Percentiles rank a stretch among this genome's conserved stretches.
phyloP scores from a whole-genome alignment of 106 monocot species.

The Gastrodia elata region DNA sequence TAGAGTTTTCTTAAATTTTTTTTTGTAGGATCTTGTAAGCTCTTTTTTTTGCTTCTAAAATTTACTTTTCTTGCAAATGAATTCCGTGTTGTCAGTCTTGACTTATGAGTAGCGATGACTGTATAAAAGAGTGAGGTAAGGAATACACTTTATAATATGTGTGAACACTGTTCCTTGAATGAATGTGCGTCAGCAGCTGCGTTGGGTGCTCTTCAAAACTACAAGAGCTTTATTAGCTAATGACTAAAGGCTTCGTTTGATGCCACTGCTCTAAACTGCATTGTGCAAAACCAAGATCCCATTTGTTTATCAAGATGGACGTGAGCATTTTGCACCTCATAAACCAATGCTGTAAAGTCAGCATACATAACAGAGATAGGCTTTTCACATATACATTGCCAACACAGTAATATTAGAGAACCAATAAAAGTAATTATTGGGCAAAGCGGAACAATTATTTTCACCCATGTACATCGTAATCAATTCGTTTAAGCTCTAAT shows the following conservation, averaged over 20 bases:
- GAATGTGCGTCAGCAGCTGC: not conserved
- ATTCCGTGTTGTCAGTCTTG: not conserved
- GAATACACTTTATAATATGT: not conserved
- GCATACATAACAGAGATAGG: not conserved
- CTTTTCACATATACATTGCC: not conserved
- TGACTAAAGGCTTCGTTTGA: not conserved
- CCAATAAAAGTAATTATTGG: not conserved
- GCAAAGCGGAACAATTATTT: not conserved
- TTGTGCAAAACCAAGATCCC: not conserved
- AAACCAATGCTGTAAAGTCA: not conserved
- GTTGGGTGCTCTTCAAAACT: not conserved
- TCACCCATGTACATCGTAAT: not conserved
- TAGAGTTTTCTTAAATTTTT: not conserved
- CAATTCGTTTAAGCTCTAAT: not conserved
- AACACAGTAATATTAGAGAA: not conserved
- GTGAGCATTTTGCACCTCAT: not conserved
- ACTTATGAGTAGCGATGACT: no score
- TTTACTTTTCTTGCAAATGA: not conserved
- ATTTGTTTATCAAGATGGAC: not conserved
- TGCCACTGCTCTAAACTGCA: not conserved
- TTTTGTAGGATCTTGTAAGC: not conserved
- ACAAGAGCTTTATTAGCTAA: not conserved
- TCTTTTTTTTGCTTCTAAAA: slow-evolving; percentile 1
- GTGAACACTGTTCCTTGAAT: not conserved
- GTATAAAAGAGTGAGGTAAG: not conserved